Conservation (phyloP, 768 basidiomycete genomes). For the Boletellus sp. region DNA sequence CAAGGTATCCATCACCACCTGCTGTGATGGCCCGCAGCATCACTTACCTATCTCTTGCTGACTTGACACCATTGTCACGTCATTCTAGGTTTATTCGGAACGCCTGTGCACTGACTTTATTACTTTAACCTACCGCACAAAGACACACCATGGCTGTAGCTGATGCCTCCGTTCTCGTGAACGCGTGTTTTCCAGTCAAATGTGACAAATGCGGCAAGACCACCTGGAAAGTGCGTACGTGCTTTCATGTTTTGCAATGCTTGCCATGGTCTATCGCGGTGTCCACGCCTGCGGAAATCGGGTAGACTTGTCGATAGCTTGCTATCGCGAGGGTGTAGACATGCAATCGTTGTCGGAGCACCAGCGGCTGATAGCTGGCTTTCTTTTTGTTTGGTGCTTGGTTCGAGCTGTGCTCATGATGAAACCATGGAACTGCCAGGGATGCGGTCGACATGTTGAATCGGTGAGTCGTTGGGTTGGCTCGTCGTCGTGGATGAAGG, state of each 20-base stretch:
- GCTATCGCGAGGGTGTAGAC: slow-evolving; percentile 6
- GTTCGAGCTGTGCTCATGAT: slow-evolving; percentile 4
- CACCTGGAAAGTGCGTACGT: slow-evolving; percentile 60
- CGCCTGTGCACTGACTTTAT: slow-evolving; percentile 26
- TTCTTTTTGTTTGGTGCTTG: not conserved
- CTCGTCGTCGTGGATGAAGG: slow-evolving; percentile 13
- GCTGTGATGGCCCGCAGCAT: slow-evolving; percentile 4
- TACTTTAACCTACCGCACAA: slow-evolving; percentile 31
- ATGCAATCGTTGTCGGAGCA: slow-evolving; percentile 8
- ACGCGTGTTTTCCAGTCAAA: slow-evolving; percentile 54
- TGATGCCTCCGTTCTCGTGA: slow-evolving; percentile 36
- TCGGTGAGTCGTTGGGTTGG: slow-evolving; percentile 41
- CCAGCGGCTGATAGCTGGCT: slow-evolving; percentile 1
- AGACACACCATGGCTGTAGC: slow-evolving; percentile 23
- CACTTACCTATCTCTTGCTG: not conserved
- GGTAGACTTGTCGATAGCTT: slow-evolving; percentile 9
- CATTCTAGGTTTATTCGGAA: slow-evolving; percentile 17
- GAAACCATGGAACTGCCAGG: slow-evolving; percentile 39
- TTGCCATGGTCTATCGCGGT: slow-evolving; percentile 18
- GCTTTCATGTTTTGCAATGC: slow-evolving; percentile 19
- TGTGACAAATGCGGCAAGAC: slow-evolving; percentile 64
- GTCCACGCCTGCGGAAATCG: slow-evolving; percentile 15
- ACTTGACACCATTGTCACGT: slow-evolving; percentile 16
- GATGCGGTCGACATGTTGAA: slow-evolving; percentile 67
- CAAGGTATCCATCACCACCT: slow-evolving; percentile 11